phyloP scores from a whole-genome alignment of 345 rosid species.

The Carallia pectinifolia region DNA sequence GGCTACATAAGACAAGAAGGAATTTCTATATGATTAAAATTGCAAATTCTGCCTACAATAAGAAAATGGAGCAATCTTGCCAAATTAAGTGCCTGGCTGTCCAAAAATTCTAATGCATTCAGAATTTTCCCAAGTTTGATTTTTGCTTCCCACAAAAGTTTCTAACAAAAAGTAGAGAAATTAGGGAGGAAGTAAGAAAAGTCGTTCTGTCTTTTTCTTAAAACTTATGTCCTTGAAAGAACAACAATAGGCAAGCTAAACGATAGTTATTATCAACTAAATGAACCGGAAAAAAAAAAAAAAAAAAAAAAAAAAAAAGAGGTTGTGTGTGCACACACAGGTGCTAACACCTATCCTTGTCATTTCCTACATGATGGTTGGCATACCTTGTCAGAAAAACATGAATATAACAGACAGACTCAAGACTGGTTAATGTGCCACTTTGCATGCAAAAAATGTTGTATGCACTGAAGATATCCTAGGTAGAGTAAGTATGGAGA shows the following conservation, averaged over 20 bases:
- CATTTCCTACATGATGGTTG: neutral
- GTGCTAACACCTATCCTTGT: too few relatives aligned
- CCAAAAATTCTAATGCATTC: constrained; percentile 90
- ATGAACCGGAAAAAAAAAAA: too few relatives aligned
- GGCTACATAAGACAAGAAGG: neutral
- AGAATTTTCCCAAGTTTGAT: constrained; percentile 88
- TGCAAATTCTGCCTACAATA: neutral
- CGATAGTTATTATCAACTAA: too few relatives aligned
- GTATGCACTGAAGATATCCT: constrained; percentile 74
- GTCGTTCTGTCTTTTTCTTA: neutral
- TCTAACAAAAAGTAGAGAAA: constrained; percentile 39
- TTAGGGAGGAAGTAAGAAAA: constrained; percentile 1
- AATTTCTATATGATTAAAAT: neutral
- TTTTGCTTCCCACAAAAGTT: constrained; percentile 81
- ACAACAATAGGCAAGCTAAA: neutral
- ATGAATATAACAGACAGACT: neutral
- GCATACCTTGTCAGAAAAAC: neutral
- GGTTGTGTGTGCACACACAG: too few relatives aligned
- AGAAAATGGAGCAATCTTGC: constrained; percentile 25
- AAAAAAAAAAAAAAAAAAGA: too few relatives aligned
- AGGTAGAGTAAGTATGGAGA: constrained; percentile 82
- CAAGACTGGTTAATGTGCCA: too few relatives aligned
- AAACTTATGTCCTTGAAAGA: neutral
- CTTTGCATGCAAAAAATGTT: constrained; percentile 85
- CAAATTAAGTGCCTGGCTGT: constrained; percentile 67